Conservation (phyloP, 2,329 filamentous ascomycete genomes). For the Ceratocystis papillata region DNA sequence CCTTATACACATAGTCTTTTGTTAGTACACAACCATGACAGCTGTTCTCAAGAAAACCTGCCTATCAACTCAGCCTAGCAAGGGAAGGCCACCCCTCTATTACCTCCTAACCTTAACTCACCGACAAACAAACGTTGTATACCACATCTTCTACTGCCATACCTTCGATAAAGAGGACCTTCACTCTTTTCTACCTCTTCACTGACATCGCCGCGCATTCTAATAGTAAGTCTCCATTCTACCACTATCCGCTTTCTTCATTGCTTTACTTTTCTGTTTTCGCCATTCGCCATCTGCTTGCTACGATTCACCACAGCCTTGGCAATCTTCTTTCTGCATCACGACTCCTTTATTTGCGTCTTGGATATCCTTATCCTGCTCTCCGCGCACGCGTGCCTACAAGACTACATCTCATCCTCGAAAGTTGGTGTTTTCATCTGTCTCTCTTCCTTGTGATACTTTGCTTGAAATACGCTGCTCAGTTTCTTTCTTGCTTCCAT, state of each 20-base stretch:
- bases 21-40: conserved; percentile 21
- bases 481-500: neutral
- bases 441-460: neutral
- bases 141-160: conserved; percentile 20
- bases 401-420: neutral
- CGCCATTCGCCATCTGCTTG: neutral
- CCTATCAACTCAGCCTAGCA: conserved; percentile 4
- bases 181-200: conserved; percentile 23
- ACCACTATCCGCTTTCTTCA: neutral
- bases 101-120: conserved; percentile 21
- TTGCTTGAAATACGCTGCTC: neutral
- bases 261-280: neutral
- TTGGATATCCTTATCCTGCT: conserved; percentile 9
- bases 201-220: conserved; percentile 18
- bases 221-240: conserved; percentile 18
- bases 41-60: conserved; percentile 7
- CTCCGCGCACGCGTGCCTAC: conserved; percentile 6
- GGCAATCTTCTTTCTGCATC: neutral
- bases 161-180: conserved; percentile 23
- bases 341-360: neutral
- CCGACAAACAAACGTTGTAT: conserved; percentile 25
- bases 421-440: conserved; percentile 17
- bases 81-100: conserved; percentile 8
- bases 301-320: conserved; percentile 13
- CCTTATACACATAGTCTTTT: neutral